Conservation (phyloP, 2,329 filamentous ascomycete species). For the Paracoccidioides lutzii region DNA sequence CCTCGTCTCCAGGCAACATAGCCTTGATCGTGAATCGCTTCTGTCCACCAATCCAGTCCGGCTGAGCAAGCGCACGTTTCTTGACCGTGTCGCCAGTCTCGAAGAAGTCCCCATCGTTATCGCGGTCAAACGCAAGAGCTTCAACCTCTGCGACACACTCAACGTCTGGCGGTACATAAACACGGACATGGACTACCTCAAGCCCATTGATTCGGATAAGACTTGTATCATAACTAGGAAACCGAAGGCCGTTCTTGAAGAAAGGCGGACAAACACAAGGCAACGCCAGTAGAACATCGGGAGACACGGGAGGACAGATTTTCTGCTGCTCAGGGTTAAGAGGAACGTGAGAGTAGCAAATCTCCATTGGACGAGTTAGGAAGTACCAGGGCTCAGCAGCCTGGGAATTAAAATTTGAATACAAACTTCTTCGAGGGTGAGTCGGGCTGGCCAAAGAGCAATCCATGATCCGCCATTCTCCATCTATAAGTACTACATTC, state of each 20-base stretch:
- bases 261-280: slow-evolving; percentile 77
- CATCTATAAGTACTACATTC: slow-evolving; percentile 87
- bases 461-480: slow-evolving; percentile 94
- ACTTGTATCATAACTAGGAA: slow-evolving; percentile 85
- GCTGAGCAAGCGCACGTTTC: slow-evolving; percentile 79
- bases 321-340: slow-evolving; percentile 82
- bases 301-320: slow-evolving; percentile 73
- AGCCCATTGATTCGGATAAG: slow-evolving; percentile 75
- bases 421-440: slow-evolving; percentile 64
- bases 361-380: slow-evolving; percentile 71
- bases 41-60: slow-evolving; percentile 74
- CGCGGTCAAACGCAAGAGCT: slow-evolving; percentile 63
- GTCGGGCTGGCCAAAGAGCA: slow-evolving; percentile 85
- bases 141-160: slow-evolving; percentile 91
- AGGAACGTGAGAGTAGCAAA: slow-evolving; percentile 93
- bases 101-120: slow-evolving; percentile 82
- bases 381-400: slow-evolving; percentile 87
- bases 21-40: slow-evolving; percentile 94
- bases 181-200: slow-evolving; percentile 81
- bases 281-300: slow-evolving; percentile 73
- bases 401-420: slow-evolving; percentile 58
- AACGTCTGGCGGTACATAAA: slow-evolving; percentile 77
- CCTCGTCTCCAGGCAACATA: slow-evolving; percentile 80
- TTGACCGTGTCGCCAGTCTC: slow-evolving; percentile 78
- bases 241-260: slow-evolving; percentile 67